Evolutionary conservation across 495 filamentous ascomycete species (phyloP).

Genomic region (Penicillium steckii): DNA sequence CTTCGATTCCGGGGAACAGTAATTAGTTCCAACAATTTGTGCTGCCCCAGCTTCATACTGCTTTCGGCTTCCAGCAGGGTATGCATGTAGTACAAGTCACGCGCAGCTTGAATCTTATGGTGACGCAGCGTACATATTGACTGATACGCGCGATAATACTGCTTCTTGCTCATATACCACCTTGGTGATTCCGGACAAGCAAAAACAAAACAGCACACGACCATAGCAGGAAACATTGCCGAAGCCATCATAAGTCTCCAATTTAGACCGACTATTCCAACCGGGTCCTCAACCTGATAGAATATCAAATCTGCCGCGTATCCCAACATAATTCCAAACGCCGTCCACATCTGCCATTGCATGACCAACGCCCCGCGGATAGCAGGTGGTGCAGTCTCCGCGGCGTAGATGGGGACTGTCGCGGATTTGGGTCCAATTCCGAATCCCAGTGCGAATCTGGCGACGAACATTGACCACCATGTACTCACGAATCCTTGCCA

Average conservation of each 20-base stretch:
- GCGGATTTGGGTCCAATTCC: slow-evolving; percentile 81
- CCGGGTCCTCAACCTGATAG: slow-evolving; percentile 54
- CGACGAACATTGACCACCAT: slow-evolving; percentile 74
- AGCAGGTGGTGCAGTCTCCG: slow-evolving; percentile 68
- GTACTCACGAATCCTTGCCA: slow-evolving; percentile 74
- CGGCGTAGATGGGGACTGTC: slow-evolving; percentile 77
- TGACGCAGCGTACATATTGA: slow-evolving; percentile 65
- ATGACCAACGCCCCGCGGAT: slow-evolving; percentile 77
- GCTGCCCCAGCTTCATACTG: slow-evolving; percentile 56
- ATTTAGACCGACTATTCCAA: slow-evolving; percentile 63
- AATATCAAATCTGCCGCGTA: slow-evolving; percentile 73
- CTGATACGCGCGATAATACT: slow-evolving; percentile 63
- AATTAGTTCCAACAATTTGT: slow-evolving; percentile 66
- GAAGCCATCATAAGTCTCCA: slow-evolving; percentile 87
- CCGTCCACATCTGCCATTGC: slow-evolving; percentile 89
- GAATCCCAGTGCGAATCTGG: slow-evolving; percentile 69
- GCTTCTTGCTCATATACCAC: slow-evolving; percentile 74
- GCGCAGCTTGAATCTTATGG: slow-evolving; percentile 72
- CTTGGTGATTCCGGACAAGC: slow-evolving; percentile 73
- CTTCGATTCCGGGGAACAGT: slow-evolving; percentile 77
- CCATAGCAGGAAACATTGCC: slow-evolving; percentile 68
- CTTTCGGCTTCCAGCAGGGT: slow-evolving; percentile 67
- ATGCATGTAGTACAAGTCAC: slow-evolving; percentile 82
- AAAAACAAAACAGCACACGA: slow-evolving; percentile 70
- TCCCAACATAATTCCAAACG: slow-evolving; percentile 79